Percentiles rank a stretch among this genome's conserved stretches.
Evolutionary conservation across 1,284 basidiomycete genomes (phyloP).

Genomic region (Tylopilus sp.): DNA sequence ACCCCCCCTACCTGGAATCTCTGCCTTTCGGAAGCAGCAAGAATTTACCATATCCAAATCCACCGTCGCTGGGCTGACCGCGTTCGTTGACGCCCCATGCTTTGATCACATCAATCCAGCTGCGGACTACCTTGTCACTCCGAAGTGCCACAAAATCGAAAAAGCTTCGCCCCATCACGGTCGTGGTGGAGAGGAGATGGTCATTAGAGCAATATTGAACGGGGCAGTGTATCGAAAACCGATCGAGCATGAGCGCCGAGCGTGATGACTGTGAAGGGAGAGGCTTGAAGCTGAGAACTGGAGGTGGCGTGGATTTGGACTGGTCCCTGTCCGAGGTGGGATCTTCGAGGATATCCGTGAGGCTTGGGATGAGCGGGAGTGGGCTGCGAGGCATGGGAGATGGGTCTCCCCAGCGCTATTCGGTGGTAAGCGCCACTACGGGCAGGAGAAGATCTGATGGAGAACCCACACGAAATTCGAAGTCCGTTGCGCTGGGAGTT

Average conservation of each 20-base stretch:
- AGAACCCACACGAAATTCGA: conserved; percentile 61
- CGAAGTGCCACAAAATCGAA: conserved; percentile 64
- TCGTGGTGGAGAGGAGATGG: conserved; percentile 52
- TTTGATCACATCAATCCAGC: conserved; percentile 71
- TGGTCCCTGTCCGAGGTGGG: not conserved
- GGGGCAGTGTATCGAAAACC: conserved; percentile 60
- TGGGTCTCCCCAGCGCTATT: conserved; percentile 68
- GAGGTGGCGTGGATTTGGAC: conserved; percentile 5
- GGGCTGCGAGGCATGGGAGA: conserved; percentile 56
- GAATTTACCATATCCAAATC: conserved; percentile 75
- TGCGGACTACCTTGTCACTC: conserved; percentile 60
- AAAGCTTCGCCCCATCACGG: conserved; percentile 62
- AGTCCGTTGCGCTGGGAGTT: conserved; percentile 59
- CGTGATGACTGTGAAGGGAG: conserved; percentile 62
- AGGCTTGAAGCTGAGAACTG: conserved; percentile 48
- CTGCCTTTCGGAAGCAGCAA: conserved; percentile 50
- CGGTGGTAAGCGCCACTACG: conserved; percentile 9
- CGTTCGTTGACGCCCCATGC: conserved; percentile 76
- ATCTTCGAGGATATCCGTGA: conserved; percentile 15
- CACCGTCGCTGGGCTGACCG: conserved; percentile 74
- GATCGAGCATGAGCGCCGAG: conserved; percentile 70
- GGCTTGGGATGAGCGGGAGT: conserved; percentile 25
- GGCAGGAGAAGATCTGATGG: conserved; percentile 13
- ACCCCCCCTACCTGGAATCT: conserved; percentile 46
- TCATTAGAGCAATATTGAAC: conserved; percentile 71